Base-by-base conservation (phyloP, 164 flowering plant genomes). In the Aristolochia californica region DNA sequence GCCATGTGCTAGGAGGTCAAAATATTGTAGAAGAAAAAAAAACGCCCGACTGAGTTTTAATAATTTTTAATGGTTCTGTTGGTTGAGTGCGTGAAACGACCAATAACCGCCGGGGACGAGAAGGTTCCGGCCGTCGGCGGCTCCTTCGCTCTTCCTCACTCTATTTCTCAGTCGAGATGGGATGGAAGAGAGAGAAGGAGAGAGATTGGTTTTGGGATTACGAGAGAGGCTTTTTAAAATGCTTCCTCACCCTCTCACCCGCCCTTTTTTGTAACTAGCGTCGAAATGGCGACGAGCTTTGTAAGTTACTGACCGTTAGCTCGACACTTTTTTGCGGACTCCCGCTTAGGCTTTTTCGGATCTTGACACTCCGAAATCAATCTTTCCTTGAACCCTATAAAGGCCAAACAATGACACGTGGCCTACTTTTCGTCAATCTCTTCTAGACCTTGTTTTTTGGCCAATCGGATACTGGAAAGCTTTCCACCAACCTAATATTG, bases 1-100 rank as follows among this genome's bases (percentile, higher is more conserved):
- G 72, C 77, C 88, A 83, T 80, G 85, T 80, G 88, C 82, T n/a
- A 47, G 60, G 71, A 67, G 78, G 77, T 75, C 75, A 76, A 78
- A 75, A 70, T 66, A 69, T 62, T 70, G 44, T 62, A 62, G 65
- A 65, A 76, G 69, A 58, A 43, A 44, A 27, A 27, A 26, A 18
- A 18, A 5, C 10, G 40, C 40, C 1, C 40, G 45, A 7, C 25
- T 26, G 27, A 15, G 20, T 22, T 21, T 15, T 23, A 21, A 34
- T 34, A 28, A 13, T 18, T 38, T 15, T 34, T 3, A 48, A 28
- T 60, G 17, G 26, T 23, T 44, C 50, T 50, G 25, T 54, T 30
- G 21, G 43, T 45, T 17, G 28, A 22, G 14, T 50, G 13, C 56
- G 25, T 40, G 48, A 15, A 51, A 49, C 62, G 21, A n/a, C 47